phyloP scores from a whole-genome alignment of 2,329 filamentous ascomycete genomes.

The Zopfia rhizophila region DNA sequence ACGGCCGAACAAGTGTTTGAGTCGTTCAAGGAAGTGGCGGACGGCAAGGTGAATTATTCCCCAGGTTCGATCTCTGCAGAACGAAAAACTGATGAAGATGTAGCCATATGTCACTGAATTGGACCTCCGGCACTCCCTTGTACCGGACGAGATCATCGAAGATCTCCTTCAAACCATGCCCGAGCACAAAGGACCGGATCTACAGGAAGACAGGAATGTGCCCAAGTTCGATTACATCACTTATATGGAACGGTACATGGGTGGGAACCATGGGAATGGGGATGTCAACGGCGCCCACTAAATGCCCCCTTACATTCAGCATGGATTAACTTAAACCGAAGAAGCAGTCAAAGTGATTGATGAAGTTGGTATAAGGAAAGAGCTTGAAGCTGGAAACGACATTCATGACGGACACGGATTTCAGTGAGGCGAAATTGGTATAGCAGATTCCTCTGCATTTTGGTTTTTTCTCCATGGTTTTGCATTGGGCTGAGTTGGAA shows the following conservation, averaged over 20 bases:
- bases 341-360: too few species aligned
- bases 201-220: constrained; percentile 83
- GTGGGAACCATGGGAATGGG: constrained; percentile 33
- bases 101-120: constrained; percentile 96
- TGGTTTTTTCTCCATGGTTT: too few species aligned
- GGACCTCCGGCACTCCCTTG: constrained; percentile 91
- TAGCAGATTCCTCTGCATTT: too few species aligned
- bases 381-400: too few species aligned
- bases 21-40: constrained; percentile 95
- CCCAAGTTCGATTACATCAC: constrained; percentile 95
- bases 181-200: constrained; percentile 81
- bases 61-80: not conserved
- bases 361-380: too few species aligned
- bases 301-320: too few species aligned
- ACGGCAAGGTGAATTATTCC: constrained; percentile 76
- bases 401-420: too few species aligned
- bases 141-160: constrained; percentile 97
- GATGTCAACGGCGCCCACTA: constrained; percentile 27
- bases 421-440: too few species aligned
- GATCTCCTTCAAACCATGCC: constrained; percentile 91
- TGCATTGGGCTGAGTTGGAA: too few species aligned
- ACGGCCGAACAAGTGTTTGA: constrained; percentile 99
- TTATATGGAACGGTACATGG: constrained; percentile 85
- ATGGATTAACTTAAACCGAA: too few species aligned
- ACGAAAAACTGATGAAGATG: constrained; percentile 19